Evolutionary conservation across 352 stramenopile genomes (phyloP), one percentile per base, ranked within the genome.

Genomic region (Phytophthora capsici): DNA sequence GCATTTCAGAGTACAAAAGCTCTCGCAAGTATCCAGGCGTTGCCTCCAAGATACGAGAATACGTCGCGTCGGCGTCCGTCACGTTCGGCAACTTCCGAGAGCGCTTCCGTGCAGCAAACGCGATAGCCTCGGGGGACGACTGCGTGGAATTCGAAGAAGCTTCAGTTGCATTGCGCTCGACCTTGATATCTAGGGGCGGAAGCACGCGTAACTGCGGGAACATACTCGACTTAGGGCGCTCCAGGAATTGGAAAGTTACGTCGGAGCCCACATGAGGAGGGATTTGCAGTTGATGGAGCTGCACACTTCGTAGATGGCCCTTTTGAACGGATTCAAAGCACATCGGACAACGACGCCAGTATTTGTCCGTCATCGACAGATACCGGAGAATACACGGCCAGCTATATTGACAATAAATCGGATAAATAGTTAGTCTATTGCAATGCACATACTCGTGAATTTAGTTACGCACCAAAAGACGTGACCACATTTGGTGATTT

Each of bases 251-350:
- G 59, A 95, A 95, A 38, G 75, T 82, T 38, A 77, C 80, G 22
- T 71, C 36, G 1, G 75, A 69, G 14, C 77, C 73, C n/a, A 91
- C 73, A 26, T 73, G 78, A 19, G 87, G 87, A 6, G 84, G 81
- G 0, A 90, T 63, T 26, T 80, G 71, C 20, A 90, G 60, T 47
- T 80, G 69, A 43, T 91, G 71, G 32, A 95, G 60, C 16, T 79
- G 72, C 10, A 93, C 85, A 63, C 84, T 94, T 37, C 85, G 83
- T 43, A 95, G 41, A 25, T 95, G 85, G 1, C 71, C 82, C 63
- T 93, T 95, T 66, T 95, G 85, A 44, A 94, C 83, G 17, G 84
- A 88, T 52, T 95, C 87, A 54, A 95, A 95, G 60, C 87, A 95
- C 87, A 95, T 95, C 6, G 87, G 87, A 47, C 87, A 95, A 34